Conservation (phyloP, 176 grass and related monocot species). For the Calamus simplicifolius region DNA sequence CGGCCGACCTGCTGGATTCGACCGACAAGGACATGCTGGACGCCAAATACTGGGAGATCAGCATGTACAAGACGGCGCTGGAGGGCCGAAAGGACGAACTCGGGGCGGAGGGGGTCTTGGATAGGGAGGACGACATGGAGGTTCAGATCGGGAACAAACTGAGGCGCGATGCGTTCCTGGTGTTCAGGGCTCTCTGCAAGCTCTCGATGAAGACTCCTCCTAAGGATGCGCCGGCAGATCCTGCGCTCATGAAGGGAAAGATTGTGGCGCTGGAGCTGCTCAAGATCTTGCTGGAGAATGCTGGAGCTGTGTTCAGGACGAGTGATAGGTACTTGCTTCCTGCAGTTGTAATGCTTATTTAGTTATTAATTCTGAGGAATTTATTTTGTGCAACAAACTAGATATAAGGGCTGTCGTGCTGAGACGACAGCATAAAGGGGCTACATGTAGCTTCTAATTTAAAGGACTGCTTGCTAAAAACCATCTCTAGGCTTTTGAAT, state of each 20-base stretch:
- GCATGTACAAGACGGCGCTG: slow-evolving; percentile 94
- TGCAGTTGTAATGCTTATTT: background rate
- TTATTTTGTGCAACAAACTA: no score
- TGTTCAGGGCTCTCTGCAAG: slow-evolving; percentile 93
- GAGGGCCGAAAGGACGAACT: slow-evolving; percentile 93
- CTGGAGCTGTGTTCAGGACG: slow-evolving; percentile 91
- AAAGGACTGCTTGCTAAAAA: no score
- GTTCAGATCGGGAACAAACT: slow-evolving; percentile 92
- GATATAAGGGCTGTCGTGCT: no score
- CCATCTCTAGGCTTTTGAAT: no score
- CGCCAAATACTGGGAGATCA: slow-evolving; percentile 99
- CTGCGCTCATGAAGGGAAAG: slow-evolving; percentile 78
- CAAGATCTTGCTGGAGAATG: slow-evolving; percentile 99
- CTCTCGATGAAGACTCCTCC: slow-evolving; percentile 97
- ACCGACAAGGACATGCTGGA: slow-evolving; percentile 98
- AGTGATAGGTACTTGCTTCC: slow-evolving; percentile 70
- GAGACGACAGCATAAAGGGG: no score
- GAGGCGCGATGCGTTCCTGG: slow-evolving; percentile 84
- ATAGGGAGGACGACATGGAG: slow-evolving; percentile 76
- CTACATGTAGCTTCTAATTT: no score
- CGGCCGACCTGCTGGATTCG: slow-evolving; percentile 87
- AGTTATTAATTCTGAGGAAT: no score
- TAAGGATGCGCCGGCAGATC: slow-evolving; percentile 79
- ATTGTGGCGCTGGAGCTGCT: slow-evolving; percentile 93
- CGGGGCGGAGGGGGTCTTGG: slow-evolving; percentile 62